Base-by-base conservation (phyloP, 1,139 yeast genomes). In the Geotrichum klebahnii region DNA sequence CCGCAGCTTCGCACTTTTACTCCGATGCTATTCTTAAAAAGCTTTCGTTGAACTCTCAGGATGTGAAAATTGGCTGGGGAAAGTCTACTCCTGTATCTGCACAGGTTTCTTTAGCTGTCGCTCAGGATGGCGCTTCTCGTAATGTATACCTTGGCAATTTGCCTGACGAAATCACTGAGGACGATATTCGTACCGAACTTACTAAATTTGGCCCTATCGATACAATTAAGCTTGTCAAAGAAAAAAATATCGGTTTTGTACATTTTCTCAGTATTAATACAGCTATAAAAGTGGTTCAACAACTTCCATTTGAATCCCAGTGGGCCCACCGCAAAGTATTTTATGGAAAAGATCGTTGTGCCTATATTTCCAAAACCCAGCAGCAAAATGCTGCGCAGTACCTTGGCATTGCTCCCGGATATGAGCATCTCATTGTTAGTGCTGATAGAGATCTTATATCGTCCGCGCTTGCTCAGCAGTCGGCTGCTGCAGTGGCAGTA, bases 331-430 rank as follows among this genome's bases (percentile, higher is more conserved):
- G 84, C 55, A 84, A 84, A 61, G 81, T 87, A 39, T 84, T 79
- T 61, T 89, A 86, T 64, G 96, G 97, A 53, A 85, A 85, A 67
- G 97, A 90, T 67, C 77, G 96, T 66, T 87, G 96, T 62, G 79
- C 80, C 2, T 77, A 76, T 62, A 86, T 90, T 48, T 88, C 97
- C 34, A 88, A 87, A 67, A 86, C 97, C 26, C 97, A 92, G 69
- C 96, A 89, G 68, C 97, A 90, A 65, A 89, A 90, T 67, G 97
- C 97, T 20, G 96, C 97, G 6, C 96, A 90, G 68, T 90, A 88
- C 66, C 73, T 90, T 54, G 97, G 97, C 1, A 76, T 89, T 59
- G 89, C 90, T 37, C 95, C 95, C 20, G 95, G 95, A 24, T 81
- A 83, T 79, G 96, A 86, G 64, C 89, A 85, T 63, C 74, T 86